phyloP scores from a whole-genome alignment of 208 protist species.

The Acanthamoeba lenticulata region DNA sequence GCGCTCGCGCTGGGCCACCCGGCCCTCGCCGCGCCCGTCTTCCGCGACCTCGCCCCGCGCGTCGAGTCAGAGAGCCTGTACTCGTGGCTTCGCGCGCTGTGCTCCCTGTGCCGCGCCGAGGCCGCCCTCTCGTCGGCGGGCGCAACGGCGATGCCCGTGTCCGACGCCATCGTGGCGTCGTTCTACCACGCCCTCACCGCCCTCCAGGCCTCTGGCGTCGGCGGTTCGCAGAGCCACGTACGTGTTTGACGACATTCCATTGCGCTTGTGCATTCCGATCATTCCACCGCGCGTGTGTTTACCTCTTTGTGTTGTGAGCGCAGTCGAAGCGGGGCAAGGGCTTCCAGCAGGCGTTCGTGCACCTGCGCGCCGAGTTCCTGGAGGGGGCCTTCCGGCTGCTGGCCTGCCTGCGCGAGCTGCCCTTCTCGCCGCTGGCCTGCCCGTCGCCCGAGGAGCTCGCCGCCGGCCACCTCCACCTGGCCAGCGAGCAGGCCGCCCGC shows the following conservation, averaged over 20 bases:
- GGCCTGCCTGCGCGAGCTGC: background rate
- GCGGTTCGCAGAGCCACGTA: background rate
- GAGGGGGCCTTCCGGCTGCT: background rate
- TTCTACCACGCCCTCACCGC: background rate
- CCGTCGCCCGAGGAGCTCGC: background rate
- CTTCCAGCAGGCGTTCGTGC: conserved; percentile 8
- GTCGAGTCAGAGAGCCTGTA: background rate
- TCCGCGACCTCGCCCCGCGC: background rate
- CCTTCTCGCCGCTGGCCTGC: background rate
- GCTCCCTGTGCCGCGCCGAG: background rate
- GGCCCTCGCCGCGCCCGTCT: background rate
- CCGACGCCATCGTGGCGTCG: background rate
- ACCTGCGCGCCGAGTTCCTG: background rate
- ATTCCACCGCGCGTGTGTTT: too few species aligned
- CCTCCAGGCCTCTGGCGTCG: background rate
- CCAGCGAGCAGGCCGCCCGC: background rate
- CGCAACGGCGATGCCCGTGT: background rate
- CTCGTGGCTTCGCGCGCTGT: background rate
- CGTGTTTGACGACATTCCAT: background rate
- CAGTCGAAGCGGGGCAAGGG: conserved; percentile 6
- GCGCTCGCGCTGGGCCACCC: background rate
- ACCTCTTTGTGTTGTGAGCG: background rate
- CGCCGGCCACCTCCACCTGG: background rate
- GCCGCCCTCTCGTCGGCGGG: background rate
- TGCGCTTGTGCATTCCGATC: too few species aligned